Evolutionary conservation across 2,329 filamentous ascomycete genomes (phyloP).

Genomic region (Trichoderma aggressivum): DNA sequence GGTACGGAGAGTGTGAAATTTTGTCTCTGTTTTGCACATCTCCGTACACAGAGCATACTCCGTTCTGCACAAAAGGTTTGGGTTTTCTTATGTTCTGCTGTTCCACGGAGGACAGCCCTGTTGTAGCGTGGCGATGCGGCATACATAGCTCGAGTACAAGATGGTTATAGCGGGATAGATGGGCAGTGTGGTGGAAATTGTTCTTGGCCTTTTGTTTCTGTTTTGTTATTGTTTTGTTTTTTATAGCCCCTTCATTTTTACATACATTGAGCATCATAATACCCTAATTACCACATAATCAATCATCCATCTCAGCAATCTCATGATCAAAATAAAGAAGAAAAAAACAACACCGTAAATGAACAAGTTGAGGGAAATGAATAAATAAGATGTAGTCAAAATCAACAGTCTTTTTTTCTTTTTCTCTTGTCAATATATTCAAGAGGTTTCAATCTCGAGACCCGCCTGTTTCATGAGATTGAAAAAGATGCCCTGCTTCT

Average conservation of each 20-base stretch:
- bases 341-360: background rate
- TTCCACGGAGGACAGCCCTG: background rate
- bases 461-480: slow-evolving; percentile 89
- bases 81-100: background rate
- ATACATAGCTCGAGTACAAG: background rate
- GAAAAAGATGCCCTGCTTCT: slow-evolving; percentile 75
- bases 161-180: background rate
- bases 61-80: background rate
- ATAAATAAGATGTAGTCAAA: background rate
- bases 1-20: too few species aligned
- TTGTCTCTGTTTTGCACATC: background rate
- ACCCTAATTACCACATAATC: background rate
- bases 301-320: background rate
- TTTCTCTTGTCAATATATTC: slow-evolving; percentile 11
- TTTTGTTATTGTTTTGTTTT: background rate
- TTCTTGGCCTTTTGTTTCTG: background rate
- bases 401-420: background rate
- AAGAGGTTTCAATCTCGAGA: slow-evolving; percentile 49
- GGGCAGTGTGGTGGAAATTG: background rate
- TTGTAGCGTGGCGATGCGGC: background rate
- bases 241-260: background rate
- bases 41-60: background rate
- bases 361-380: background rate
- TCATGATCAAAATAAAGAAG: background rate
- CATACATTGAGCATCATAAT: slow-evolving; percentile 4